These are phyloP conservation scores for Chlorella sp. DNA, from an alignment of 139 green algal species.

Conservation along the genomic window DNA sequence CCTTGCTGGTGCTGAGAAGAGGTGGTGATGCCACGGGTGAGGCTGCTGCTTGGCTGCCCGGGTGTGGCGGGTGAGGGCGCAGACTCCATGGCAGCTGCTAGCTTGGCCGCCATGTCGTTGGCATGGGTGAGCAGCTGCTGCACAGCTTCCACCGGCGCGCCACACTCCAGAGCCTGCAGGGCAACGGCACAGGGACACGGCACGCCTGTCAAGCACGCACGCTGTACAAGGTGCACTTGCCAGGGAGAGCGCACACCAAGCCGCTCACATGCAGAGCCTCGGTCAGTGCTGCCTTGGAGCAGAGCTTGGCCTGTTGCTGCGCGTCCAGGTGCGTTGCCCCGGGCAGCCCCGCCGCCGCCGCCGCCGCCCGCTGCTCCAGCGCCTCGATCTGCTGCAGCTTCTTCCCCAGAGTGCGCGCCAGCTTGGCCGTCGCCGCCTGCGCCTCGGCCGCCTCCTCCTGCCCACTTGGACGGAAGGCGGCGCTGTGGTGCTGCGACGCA, in stretches of 20 bases:
- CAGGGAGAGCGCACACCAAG: neutral
- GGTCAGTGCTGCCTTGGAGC: conserved; percentile 32
- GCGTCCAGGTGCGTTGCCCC: conserved; percentile 40
- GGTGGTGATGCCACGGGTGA: too few species aligned
- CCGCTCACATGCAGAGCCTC: conserved; percentile 43
- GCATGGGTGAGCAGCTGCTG: conserved; percentile 10
- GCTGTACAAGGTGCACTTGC: too few species aligned
- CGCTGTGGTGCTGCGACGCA: neutral
- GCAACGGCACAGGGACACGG: neutral
- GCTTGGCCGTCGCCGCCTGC: conserved; percentile 10
- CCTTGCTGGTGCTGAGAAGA: too few species aligned
- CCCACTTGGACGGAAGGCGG: neutral
- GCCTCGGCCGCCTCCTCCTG: conserved; percentile 1
- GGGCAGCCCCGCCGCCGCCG: conserved; percentile 4
- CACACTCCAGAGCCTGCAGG: conserved; percentile 13
- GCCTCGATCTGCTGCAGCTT: conserved; percentile 74
- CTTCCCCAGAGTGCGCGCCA: conserved; percentile 57
- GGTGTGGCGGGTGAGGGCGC: too few species aligned
- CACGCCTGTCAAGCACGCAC: neutral
- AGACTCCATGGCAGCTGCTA: conserved; percentile 14
- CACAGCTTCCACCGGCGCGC: conserved; percentile 13
- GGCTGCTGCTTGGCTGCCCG: too few species aligned
- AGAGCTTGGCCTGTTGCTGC: conserved; percentile 75
- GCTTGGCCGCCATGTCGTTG: conserved; percentile 8
- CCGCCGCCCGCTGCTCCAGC: conserved; percentile 9